Evolutionary conservation across 2,329 filamentous ascomycete species (phyloP), one percentile per base, ranked within the genome.

Genomic region (Aphanocladium album): DNA sequence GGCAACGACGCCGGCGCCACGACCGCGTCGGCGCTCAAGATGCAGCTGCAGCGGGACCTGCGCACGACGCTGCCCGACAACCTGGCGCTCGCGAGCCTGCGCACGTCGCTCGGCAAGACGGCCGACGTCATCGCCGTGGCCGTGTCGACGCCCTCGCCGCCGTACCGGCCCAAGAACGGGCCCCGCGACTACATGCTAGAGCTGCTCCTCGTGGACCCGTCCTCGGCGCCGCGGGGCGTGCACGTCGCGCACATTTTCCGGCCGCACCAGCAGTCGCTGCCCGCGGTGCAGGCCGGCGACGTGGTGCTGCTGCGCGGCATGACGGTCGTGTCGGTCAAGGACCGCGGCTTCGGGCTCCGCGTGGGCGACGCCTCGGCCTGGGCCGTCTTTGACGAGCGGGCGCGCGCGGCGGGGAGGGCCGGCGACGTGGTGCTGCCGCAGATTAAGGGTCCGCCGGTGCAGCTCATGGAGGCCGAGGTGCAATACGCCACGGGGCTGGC

Each of bases 121-220:
- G 68, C 83, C 2, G 82, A 87, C 67, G 73, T 86, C 6, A 70
- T 86, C 9, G 85, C 77, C 17, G 74, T 88, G 7, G 83, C 77
- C 4, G 81, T 82, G 16, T 76, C 77, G 50, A 74, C 76, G 19
- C 81, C 83, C 2, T 72, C 78, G 11, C 74, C 79, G 51, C 79
- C 84, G 7, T 74, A 77, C 61, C 79, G 84, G 41, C 82, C 82
- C 27, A 86, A 84, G 67, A 74, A 77, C 62, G 83, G 83, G 0
- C 83, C 83, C 3, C 76, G 84, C 23, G 83, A 87, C 67, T 87
- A 81, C 71, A 80, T 83, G 71, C 79, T 86, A 66, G 79, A 80
- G 17, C 81, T 88, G 64, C 80, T 78, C 45, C 72, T 86, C 14
- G 83, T 80, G 0, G 85, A 88, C 66, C 78, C 82, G 27, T 81